Base-by-base conservation (phyloP, 1,284 basidiomycete genomes). In the Pholiota adiposa region DNA sequence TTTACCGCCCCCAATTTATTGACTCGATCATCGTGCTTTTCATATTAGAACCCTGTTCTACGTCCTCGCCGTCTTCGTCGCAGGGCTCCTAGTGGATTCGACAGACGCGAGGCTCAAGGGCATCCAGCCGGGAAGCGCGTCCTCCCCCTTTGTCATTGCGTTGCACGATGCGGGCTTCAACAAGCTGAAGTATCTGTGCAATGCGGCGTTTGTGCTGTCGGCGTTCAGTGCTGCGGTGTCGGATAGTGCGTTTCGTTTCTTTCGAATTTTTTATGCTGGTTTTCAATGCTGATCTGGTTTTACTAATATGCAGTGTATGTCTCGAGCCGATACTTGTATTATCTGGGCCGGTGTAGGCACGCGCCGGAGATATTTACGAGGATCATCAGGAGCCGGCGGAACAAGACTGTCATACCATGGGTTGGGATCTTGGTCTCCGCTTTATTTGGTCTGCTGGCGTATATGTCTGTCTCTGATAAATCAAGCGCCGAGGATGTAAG, bases 21-120 rank as follows among this genome's bases (percentile, higher is more conserved):
- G 31, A 33, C 29, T 53, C 36, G 16, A 27, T 31, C 29, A 31
- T 51, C 36, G 19, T 25, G 21, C 29, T 25, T 51, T 62, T 58
- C 49, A 62, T 57, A 4, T 62, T 18, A 58, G 63, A 64, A 64
- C 63, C 60, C 53, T 66, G 51, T 62, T 66, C 54, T 66, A 66
- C 54, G 61, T 64, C 27, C 54, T 66, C 18, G 58, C 65, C 4
- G 65, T 62, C 16, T 64, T 62, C 46, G 58, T 64, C 43, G 63
- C 58, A 23, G 60, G 59, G 11, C 36, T 59, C 11, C 51, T 64
- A 31, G 62, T 65, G 4, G 40, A 36, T n/a, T 62, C 62, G 18
- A 49, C 55, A 29, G 56, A 63, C 50, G 34, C 43, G 19, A 54
- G 31, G 16, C 40, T 65, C 27, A 55, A 38, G 49, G 53, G 48